Conservation (phyloP, 1,284 basidiomycete species). For the Takashimella tepidaria region DNA sequence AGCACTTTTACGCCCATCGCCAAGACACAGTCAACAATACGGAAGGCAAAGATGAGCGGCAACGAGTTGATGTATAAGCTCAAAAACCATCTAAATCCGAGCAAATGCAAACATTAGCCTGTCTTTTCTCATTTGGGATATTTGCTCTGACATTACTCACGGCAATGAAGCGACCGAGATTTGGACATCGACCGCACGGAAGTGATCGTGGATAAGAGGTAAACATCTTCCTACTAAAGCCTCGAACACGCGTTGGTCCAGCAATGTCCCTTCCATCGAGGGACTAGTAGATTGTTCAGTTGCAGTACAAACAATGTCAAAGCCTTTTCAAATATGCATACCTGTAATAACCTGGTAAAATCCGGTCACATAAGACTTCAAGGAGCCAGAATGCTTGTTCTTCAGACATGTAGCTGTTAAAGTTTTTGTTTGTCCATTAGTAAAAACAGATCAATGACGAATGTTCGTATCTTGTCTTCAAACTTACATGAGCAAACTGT, state of each 20-base stretch:
- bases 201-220: conserved; percentile 91
- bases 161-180: conserved; percentile 94
- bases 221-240: conserved; percentile 85
- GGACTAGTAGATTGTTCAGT: conserved; percentile 59
- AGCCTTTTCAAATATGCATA: conserved; percentile 45
- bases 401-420: conserved; percentile 95
- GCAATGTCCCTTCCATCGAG: conserved; percentile 96
- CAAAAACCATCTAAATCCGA: conserved; percentile 82
- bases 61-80: conserved; percentile 96
- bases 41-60: conserved; percentile 98
- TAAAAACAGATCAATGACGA: not conserved
- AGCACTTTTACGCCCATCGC: conserved; percentile 98
- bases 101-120: too few species aligned
- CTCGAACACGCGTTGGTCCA: conserved; percentile 98
- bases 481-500: conserved; percentile 33
- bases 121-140: too few species aligned
- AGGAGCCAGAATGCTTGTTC: conserved; percentile 98
- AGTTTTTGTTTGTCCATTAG: conserved; percentile 14
- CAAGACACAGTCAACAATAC: conserved; percentile 98
- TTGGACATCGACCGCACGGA: conserved; percentile 86
- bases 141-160: conserved; percentile 20
- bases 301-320: conserved; percentile 3
- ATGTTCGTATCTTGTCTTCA: too few species aligned
- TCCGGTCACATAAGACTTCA: conserved; percentile 88
- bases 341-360: conserved; percentile 97